Base-by-base conservation (phyloP, 352 stramenopile genomes). In the Phytopythium chamaehyphon region DNA sequence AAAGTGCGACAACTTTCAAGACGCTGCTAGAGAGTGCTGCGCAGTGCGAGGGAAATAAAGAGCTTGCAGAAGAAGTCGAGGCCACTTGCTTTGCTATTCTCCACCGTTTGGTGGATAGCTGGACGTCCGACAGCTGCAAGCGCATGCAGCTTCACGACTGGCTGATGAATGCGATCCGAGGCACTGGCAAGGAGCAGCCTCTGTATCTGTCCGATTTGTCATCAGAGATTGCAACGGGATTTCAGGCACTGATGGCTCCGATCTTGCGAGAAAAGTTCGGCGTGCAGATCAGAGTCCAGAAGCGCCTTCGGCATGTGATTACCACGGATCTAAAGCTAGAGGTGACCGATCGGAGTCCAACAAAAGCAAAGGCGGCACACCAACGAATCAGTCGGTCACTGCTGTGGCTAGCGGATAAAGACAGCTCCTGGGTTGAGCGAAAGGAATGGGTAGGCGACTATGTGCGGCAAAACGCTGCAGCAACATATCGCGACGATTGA, bases 41-140 rank as follows among this genome's bases (percentile, higher is more conserved):
- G 9, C 39, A 57, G 0, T 65, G 57, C 0, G 54, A 60, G 24
- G 56, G 40, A 16, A 65, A 61, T 49, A 64, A 83, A 12, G 65
- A 77, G 16, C 59, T 80, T 19, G 51, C 49, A 26, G 74, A 52
- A 16, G 47, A 85, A 39, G 60, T 65, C 7, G 77, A 88, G 33
- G 57, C 73, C 19, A 55, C 81, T 10, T 88, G 73, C 57, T 88
- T 86, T 40, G 75, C 70, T 24, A 68, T 85, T 55, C 57, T 88
- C 35, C 70, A 67, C 3, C 68, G 68, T 0, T 57, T 90, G 28
- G 62, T 86, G 36, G 74, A 83, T 51, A 85, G 54, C 55, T 88
- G 78, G 76, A 86, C 78, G 15, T 73, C 67, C 16, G 78, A 89
- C 61, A 84, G 82, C 24, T 62, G 76, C n/a, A 87, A 89, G 58